phyloP scores from a whole-genome alignment of 768 basidiomycete species.

The Rhodotorula kratochvilovae region DNA sequence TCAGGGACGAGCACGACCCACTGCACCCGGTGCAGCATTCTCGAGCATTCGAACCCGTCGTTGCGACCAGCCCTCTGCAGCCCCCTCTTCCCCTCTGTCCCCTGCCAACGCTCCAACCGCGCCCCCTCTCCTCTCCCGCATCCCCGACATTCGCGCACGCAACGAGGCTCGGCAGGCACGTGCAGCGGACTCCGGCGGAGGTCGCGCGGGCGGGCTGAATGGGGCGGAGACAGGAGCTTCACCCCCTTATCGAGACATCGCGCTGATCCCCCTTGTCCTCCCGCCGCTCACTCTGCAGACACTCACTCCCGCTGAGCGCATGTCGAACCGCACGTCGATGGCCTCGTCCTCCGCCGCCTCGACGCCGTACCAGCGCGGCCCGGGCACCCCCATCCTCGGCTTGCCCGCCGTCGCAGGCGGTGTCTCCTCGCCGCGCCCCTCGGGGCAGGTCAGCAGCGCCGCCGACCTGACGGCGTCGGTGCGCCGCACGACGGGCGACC shows the following conservation, averaged over 20 bases:
- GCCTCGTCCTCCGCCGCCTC: background rate
- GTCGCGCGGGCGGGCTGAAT: background rate
- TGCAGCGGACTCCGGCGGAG: too few species aligned
- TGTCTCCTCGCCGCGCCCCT: background rate
- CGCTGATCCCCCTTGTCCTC: background rate
- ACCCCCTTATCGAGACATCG: too few species aligned
- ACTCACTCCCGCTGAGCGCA: too few species aligned
- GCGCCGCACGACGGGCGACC: slow-evolving; percentile 74
- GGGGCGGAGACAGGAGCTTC: background rate
- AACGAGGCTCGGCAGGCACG: too few species aligned
- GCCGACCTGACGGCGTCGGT: slow-evolving; percentile 80
- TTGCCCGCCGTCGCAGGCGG: background rate
- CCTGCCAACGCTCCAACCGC: too few species aligned
- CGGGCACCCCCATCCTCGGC: background rate
- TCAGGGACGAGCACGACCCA: too few species aligned
- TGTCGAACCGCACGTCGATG: background rate
- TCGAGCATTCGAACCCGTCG: too few species aligned
- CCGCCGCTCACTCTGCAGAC: background rate
- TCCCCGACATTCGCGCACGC: too few species aligned
- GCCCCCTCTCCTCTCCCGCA: too few species aligned
- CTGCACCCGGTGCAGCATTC: too few species aligned
- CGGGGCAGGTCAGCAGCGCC: slow-evolving; percentile 4
- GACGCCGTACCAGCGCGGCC: background rate
- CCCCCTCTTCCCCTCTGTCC: too few species aligned
- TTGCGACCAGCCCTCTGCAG: too few species aligned